Conservation (phyloP, 2,329 filamentous ascomycete genomes). For the Geoglossum cookeanum region DNA sequence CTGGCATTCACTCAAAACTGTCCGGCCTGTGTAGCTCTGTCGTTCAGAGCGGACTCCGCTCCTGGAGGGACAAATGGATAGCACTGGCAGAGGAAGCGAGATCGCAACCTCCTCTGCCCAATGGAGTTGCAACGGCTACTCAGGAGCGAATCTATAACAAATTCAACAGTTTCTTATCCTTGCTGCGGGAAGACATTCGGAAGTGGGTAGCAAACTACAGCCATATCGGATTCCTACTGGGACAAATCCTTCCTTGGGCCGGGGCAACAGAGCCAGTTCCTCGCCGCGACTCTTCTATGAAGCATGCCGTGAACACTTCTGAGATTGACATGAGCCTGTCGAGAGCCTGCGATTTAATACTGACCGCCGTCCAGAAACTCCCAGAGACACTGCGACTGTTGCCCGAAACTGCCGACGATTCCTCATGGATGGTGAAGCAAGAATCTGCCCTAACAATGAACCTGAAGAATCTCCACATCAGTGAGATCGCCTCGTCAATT, state of each 20-base stretch:
- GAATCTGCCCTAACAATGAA: constrained; percentile 9
- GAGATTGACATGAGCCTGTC: constrained; percentile 40
- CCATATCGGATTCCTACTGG: constrained; percentile 43
- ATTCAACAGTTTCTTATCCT: constrained; percentile 18
- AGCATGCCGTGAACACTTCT: constrained; percentile 12
- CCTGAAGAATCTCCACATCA: constrained; percentile 5
- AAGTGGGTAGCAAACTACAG: constrained; percentile 29
- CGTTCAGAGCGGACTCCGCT: background rate
- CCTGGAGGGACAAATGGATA: background rate
- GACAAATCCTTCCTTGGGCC: constrained; percentile 49
- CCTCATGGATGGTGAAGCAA: constrained; percentile 39
- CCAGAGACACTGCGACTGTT: constrained; percentile 35
- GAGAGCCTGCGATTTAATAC: constrained; percentile 50
- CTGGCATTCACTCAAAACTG: background rate
- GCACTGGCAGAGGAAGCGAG: background rate
- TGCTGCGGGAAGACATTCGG: constrained; percentile 25
- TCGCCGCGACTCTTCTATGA: background rate
- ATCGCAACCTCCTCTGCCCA: background rate
- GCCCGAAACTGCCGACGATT: constrained; percentile 39
- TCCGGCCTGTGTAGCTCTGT: background rate
- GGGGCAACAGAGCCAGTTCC: constrained; percentile 15
- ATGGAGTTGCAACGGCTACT: background rate
- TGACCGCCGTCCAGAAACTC: constrained; percentile 62
- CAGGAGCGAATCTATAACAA: constrained; percentile 11
- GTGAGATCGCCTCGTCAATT: background rate